A percentile compares a stretch with the other conserved stretches of the same genome.
Evolutionary conservation across 2,329 filamentous ascomycete genomes (phyloP).

Genomic region (Penicillium psychrosexuale): DNA sequence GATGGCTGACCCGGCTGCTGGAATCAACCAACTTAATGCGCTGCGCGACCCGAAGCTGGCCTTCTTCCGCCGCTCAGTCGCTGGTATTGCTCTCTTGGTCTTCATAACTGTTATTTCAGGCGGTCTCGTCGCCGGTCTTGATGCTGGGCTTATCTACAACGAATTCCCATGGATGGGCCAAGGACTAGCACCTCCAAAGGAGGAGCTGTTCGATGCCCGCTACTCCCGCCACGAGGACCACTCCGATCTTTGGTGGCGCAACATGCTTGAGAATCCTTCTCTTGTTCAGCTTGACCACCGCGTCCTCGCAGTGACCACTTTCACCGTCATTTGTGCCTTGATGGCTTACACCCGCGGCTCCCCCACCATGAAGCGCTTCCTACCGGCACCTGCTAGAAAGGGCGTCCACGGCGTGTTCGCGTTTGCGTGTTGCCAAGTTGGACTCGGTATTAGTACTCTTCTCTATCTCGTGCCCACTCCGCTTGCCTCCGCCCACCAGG

Average conservation of each 20-base stretch:
- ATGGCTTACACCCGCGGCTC: constrained; percentile 76
- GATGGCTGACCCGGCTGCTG: constrained; percentile 63
- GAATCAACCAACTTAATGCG: constrained; percentile 57
- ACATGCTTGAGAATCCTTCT: constrained; percentile 94
- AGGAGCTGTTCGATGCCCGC: constrained; percentile 80
- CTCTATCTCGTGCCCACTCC: constrained; percentile 90
- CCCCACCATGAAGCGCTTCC: constrained; percentile 57
- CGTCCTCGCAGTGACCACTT: constrained; percentile 84
- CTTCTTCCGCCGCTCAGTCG: constrained; percentile 69
- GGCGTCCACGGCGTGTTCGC: constrained; percentile 78
- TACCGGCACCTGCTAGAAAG: constrained; percentile 59
- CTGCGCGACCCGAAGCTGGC: constrained; percentile 67
- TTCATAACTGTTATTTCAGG: constrained; percentile 93
- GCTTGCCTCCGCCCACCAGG: constrained; percentile 87
- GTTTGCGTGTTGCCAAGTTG: constrained; percentile 75
- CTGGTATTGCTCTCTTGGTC: constrained; percentile 68
- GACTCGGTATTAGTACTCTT: constrained; percentile 83
- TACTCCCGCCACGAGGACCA: constrained; percentile 76
- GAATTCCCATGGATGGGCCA: constrained; percentile 95
- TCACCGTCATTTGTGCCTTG: constrained; percentile 73
- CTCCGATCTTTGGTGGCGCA: constrained; percentile 91
- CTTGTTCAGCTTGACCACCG: constrained; percentile 95
- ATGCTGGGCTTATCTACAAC: constrained; percentile 97
- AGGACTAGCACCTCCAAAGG: constrained; percentile 73
- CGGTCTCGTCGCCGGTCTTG: constrained; percentile 87